Evolutionary conservation across 129 eudicot genomes (phyloP).

Genomic region (Lonicera japonica): DNA sequence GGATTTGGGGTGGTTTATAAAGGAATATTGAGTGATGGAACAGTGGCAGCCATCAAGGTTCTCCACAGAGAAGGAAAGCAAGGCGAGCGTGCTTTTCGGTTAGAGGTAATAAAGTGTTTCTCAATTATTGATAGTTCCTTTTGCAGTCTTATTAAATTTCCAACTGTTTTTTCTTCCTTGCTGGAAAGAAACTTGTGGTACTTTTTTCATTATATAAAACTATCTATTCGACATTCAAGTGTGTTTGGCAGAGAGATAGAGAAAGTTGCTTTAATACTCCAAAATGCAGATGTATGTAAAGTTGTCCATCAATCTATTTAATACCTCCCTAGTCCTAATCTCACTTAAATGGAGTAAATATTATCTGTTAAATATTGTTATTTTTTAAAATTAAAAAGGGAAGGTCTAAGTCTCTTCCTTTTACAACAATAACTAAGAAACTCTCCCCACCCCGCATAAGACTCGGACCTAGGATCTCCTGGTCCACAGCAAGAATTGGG

Average conservation of each 20-base stretch:
- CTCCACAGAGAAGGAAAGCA: constrained; percentile 70
- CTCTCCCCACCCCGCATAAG: no score
- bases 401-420: no score
- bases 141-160: background rate
- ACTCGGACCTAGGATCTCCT: no score
- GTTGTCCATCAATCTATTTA: background rate
- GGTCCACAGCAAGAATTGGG: no score
- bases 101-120: constrained; percentile 43
- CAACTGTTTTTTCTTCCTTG: background rate
- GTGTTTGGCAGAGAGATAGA: no score
- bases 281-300: constrained; percentile 1
- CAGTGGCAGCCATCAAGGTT: constrained; percentile 64
- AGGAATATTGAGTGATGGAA: constrained; percentile 72
- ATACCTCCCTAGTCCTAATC: constrained; percentile 1
- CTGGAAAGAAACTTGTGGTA: background rate
- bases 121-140: constrained; percentile 8
- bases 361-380: background rate
- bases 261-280: background rate
- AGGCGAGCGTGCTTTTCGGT: constrained; percentile 89
- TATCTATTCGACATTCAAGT: background rate
- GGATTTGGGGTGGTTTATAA: constrained; percentile 69
- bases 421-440: no score
- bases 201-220: background rate
- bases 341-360: background rate
- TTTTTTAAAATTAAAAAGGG: no score